Conservation (phyloP, 2,329 filamentous ascomycete genomes). For the Didymosphaeria variabile region DNA sequence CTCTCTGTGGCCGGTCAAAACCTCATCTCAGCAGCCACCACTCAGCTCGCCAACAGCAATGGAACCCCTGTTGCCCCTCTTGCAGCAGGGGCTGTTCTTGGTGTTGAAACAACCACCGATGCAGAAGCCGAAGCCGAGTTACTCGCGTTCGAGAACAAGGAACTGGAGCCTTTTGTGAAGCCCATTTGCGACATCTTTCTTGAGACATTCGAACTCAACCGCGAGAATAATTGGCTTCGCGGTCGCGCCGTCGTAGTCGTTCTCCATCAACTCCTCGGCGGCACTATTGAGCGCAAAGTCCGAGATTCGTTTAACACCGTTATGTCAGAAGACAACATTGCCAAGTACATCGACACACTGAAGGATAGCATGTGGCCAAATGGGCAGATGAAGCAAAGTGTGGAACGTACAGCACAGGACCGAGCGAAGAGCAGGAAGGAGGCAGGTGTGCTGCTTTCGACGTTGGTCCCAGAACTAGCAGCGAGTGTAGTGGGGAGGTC, state of each 20-base stretch:
- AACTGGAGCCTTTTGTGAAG: constrained; percentile 95
- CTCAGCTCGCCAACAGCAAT: constrained; percentile 56
- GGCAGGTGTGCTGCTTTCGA: constrained; percentile 87
- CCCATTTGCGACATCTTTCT: constrained; percentile 98
- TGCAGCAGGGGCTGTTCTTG: constrained; percentile 43
- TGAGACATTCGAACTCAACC: constrained; percentile 92
- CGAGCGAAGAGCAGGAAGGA: constrained; percentile 84
- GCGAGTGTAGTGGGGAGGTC: constrained; percentile 91
- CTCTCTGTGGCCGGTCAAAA: constrained; percentile 92
- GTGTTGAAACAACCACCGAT: constrained; percentile 60
- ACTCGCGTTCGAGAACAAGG: constrained; percentile 82
- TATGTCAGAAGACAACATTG: constrained; percentile 78
- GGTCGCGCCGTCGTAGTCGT: constrained; percentile 96
- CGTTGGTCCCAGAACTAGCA: constrained; percentile 87
- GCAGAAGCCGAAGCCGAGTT: constrained; percentile 92
- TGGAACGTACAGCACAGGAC: constrained; percentile 72
- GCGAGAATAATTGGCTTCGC: constrained; percentile 95
- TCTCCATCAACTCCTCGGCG: constrained; percentile 91
- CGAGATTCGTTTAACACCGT: constrained; percentile 81
- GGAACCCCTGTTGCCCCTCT: constrained; percentile 22
- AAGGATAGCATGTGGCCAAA: constrained; percentile 83
- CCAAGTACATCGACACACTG: constrained; percentile 78
- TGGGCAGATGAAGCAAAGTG: constrained; percentile 63
- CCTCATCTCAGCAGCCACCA: constrained; percentile 77
- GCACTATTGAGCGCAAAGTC: constrained; percentile 95